phyloP scores from a whole-genome alignment of 2,329 filamentous ascomycete species.

The Whalleya microplaca region DNA sequence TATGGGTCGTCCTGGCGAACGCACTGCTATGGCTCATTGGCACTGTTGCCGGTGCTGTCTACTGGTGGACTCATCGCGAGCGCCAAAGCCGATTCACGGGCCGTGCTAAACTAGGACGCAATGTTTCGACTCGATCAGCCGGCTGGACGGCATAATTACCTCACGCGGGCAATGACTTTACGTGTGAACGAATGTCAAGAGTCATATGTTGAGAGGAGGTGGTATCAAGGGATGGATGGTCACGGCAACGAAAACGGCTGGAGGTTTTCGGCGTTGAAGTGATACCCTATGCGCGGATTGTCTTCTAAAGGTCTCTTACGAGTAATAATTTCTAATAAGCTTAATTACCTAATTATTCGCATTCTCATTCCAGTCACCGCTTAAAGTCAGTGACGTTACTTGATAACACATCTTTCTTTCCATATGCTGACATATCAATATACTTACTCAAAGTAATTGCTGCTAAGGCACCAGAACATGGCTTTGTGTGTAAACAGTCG shows the following conservation, averaged over 20 bases:
- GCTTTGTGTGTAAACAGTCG: too few species aligned
- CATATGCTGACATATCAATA: background rate
- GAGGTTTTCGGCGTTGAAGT: background rate
- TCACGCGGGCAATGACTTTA: slow-evolving; percentile 1
- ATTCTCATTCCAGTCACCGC: background rate
- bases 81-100: slow-evolving; percentile 61
- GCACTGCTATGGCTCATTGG: slow-evolving; percentile 76
- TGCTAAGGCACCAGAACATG: too few species aligned
- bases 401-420: background rate
- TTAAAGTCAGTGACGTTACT: background rate
- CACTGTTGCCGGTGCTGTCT: slow-evolving; percentile 55
- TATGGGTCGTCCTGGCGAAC: slow-evolving; percentile 80
- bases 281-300: background rate
- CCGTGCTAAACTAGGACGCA: slow-evolving; percentile 52
- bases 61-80: slow-evolving; percentile 63
- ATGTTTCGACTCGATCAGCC: slow-evolving; percentile 27
- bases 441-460: background rate
- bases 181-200: background rate
- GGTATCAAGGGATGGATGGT: background rate
- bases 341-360: background rate
- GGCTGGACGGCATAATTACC: slow-evolving; percentile 20
- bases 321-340: background rate
- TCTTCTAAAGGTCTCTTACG: background rate
- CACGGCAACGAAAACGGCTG: background rate
- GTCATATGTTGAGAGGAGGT: background rate